Evolutionary conservation across 2,329 filamentous ascomycete genomes (phyloP).

Genomic region (Camillea tinctor): DNA sequence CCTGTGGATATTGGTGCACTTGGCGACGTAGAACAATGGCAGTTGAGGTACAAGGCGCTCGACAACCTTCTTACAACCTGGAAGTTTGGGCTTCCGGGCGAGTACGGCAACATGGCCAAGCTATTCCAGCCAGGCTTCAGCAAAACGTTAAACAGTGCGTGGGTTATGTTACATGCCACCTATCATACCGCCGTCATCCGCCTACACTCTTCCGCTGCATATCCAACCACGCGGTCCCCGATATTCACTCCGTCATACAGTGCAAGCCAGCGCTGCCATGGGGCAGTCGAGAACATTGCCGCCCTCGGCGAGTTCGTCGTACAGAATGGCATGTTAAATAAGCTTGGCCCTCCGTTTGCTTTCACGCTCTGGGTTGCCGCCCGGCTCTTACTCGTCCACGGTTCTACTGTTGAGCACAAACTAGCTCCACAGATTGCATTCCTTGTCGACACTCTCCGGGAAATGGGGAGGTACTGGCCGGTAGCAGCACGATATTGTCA

Average conservation of each 20-base stretch:
- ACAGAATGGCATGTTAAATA: slow-evolving; percentile 69
- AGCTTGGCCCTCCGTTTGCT: slow-evolving; percentile 85
- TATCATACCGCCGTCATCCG: slow-evolving; percentile 89
- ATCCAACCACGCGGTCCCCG: slow-evolving; percentile 82
- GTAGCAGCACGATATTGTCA: slow-evolving; percentile 80
- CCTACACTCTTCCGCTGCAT: slow-evolving; percentile 87
- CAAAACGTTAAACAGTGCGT: slow-evolving; percentile 73
- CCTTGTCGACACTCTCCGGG: slow-evolving; percentile 77
- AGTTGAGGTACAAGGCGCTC: slow-evolving; percentile 80
- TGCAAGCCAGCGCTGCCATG: slow-evolving; percentile 78
- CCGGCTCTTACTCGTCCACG: slow-evolving; percentile 82
- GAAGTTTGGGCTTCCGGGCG: slow-evolving; percentile 79
- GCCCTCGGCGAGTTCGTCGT: slow-evolving; percentile 77
- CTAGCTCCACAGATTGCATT: slow-evolving; percentile 76
- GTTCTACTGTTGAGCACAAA: slow-evolving; percentile 83
- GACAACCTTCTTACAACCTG: slow-evolving; percentile 77
- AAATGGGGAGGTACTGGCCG: slow-evolving; percentile 82
- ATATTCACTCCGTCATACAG: slow-evolving; percentile 89
- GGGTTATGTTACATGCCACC: slow-evolving; percentile 89
- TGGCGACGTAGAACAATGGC: slow-evolving; percentile 86
- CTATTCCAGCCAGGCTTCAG: slow-evolving; percentile 68
- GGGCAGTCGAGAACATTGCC: slow-evolving; percentile 79
- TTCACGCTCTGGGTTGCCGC: slow-evolving; percentile 93
- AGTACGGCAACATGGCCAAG: slow-evolving; percentile 82
- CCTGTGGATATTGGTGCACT: slow-evolving; percentile 85